These are phyloP conservation scores for Fusarium buxicola DNA, from an alignment of 2,329 filamentous ascomycete species.

Conservation along the genomic window DNA sequence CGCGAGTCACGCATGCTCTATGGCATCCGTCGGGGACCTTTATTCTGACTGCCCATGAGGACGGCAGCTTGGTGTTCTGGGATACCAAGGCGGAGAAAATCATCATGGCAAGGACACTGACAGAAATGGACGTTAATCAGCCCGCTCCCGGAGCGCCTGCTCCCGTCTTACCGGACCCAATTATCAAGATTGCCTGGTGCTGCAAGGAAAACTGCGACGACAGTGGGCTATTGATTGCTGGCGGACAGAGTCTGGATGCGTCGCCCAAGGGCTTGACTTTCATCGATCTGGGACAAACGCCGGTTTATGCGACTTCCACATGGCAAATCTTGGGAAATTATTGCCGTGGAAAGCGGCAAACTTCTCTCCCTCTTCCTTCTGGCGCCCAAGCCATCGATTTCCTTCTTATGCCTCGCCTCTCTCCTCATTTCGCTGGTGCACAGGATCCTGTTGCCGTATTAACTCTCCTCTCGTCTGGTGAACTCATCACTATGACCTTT, in stretches of 20 bases:
- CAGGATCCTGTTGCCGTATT: conserved; percentile 92
- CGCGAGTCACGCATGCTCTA: conserved; percentile 81
- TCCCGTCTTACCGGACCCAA: conserved; percentile 75
- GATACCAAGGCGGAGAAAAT: conserved; percentile 89
- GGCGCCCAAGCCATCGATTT: conserved; percentile 84
- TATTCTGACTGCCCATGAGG: conserved; percentile 86
- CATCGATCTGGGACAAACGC: conserved; percentile 88
- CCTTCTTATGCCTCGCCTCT: conserved; percentile 82
- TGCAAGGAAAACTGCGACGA: conserved; percentile 95
- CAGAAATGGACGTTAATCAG: conserved; percentile 78
- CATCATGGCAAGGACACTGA: conserved; percentile 84
- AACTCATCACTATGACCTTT: conserved; percentile 90
- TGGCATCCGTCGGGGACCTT: conserved; percentile 98
- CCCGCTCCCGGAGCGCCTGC: conserved; percentile 64
- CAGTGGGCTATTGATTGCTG: conserved; percentile 87
- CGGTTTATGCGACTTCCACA: conserved; percentile 89
- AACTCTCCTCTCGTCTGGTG: conserved; percentile 83
- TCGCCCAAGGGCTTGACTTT: conserved; percentile 84
- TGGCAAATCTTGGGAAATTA: conserved; percentile 87
- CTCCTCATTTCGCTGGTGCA: conserved; percentile 87
- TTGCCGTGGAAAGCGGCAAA: conserved; percentile 80
- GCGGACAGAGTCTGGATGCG: conserved; percentile 76
- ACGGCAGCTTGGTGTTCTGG: conserved; percentile 94
- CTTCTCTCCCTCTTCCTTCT: conserved; percentile 78
- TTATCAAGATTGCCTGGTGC: conserved; percentile 88